These are phyloP conservation scores for Fraxinus baroniana DNA, from an alignment of 305 asterid species.

Conservation along the genomic window DNA sequence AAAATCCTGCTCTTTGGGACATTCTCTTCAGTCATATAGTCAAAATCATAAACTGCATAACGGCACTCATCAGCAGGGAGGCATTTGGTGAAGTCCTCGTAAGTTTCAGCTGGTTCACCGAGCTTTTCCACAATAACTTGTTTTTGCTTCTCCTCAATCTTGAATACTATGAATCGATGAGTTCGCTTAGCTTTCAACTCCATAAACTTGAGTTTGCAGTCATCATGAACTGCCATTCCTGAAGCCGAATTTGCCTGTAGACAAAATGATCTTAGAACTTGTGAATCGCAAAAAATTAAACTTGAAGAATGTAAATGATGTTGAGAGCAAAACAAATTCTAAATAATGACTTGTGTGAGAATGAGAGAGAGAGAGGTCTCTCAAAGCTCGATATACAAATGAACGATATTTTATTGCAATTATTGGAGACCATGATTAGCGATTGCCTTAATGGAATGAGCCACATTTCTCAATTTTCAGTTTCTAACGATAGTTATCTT, in stretches of 20 bases:
- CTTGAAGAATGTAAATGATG: not conserved
- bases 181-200: slow-evolving; percentile 44
- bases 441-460: not conserved
- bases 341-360: not conserved
- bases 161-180: slow-evolving; percentile 43
- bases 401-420: not conserved
- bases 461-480: not conserved
- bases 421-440: not conserved
- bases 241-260: slow-evolving; percentile 49
- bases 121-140: slow-evolving; percentile 39
- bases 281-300: not conserved
- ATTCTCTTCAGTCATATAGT: slow-evolving; percentile 43
- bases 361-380: not conserved
- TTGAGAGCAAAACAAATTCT: not conserved
- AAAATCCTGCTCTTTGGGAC: slow-evolving; percentile 54
- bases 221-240: slow-evolving; percentile 48
- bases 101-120: slow-evolving; percentile 33
- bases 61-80: slow-evolving; percentile 48
- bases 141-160: slow-evolving; percentile 40
- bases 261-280: not conserved
- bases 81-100: slow-evolving; percentile 39
- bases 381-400: not conserved
- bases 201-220: slow-evolving; percentile 46
- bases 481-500: not conserved
- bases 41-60: slow-evolving; percentile 48